phyloP scores from a whole-genome alignment of 2,329 filamentous ascomycete genomes.

The Torrubiellomyces zombiae region DNA sequence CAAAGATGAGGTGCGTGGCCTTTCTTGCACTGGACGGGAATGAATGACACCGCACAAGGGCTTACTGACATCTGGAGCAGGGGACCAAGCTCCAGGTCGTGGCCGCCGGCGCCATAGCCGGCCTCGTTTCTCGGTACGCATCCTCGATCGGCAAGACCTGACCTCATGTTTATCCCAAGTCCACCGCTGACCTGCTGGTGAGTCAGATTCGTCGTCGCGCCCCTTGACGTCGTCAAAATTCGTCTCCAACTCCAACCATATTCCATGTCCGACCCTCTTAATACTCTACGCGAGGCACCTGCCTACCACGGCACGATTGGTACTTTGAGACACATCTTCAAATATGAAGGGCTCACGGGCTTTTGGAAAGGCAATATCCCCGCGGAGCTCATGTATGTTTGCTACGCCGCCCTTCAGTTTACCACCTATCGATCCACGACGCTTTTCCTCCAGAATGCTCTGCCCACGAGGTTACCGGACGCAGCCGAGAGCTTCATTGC shows the following conservation, averaged over 20 bases:
- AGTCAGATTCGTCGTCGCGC: conserved; percentile 84
- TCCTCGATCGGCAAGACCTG: no score
- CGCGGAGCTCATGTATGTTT: conserved; percentile 84
- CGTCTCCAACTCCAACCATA: conserved; percentile 86
- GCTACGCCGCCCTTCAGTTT: conserved; percentile 83
- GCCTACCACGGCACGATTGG: conserved; percentile 60
- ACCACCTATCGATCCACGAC: conserved; percentile 66
- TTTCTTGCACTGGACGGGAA: no score
- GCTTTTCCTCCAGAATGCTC: conserved; percentile 41
- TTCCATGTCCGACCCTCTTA: conserved; percentile 59
- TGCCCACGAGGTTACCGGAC: conserved; percentile 35
- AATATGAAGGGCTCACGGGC: conserved; percentile 65
- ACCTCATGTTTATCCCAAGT: no score
- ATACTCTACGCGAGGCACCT: conserved; percentile 32
- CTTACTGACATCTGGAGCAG: no score
- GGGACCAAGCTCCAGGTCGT: conserved; percentile 40
- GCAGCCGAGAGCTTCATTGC: conserved; percentile 66
- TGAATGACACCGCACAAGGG: no score
- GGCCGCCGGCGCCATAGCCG: conserved; percentile 46
- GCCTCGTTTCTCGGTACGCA: conserved; percentile 66
- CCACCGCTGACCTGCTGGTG: not conserved
- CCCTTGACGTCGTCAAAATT: conserved; percentile 96
- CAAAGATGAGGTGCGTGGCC: conserved; percentile 39
- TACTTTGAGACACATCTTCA: conserved; percentile 61
- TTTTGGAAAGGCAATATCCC: conserved; percentile 98